Evolutionary conservation across 257 asterid species (phyloP), one percentile per base, ranked within the genome.

Genomic region (Capsicum chinense): DNA sequence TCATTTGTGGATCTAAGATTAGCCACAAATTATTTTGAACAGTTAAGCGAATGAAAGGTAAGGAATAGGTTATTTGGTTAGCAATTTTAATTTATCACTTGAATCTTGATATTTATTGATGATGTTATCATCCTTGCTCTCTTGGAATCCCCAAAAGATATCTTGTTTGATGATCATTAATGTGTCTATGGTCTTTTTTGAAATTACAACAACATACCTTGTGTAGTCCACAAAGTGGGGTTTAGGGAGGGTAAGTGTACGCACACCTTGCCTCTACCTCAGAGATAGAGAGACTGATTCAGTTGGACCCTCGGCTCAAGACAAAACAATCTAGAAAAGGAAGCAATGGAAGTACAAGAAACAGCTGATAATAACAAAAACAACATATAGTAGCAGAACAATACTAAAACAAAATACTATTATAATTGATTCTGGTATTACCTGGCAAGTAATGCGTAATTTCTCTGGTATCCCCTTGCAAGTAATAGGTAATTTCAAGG

Each of bases 81-180:
- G 78, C 39, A 15, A 39, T 39, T 7, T 68, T 9, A 39, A 68
- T 15, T 68, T 4, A 63, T 69, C 78, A 69, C 78, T 39, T 69
- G 54, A 39, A 39, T 26, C 33, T 0, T 69, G 78, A 68, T 16
- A 16, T 37, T 66, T 37, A 37, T 39, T 14, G 54, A 15, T 35
- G 26, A 68, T 14, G 78, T 39, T 69, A 69, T 69, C 78, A 69
- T 69, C 78, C 78, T 69, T 68, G 10, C 50, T 37, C n/a, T 68
- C 78, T 39, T 16, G 52, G 16, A 9, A 69, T 69, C n/a, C 78
- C 54, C 19, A 69, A 0, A 9, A 9, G 54, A 37, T 16, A 68
- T 68, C 54, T 37, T 68, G 21, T 16, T 69, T 7, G 78, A 69
- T 14, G 4, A 39, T 39, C 26, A 15, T 69, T 39, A 39, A 69